phyloP scores from a whole-genome alignment of 2,329 filamentous ascomycete species.

The Exserohilum turcica region DNA sequence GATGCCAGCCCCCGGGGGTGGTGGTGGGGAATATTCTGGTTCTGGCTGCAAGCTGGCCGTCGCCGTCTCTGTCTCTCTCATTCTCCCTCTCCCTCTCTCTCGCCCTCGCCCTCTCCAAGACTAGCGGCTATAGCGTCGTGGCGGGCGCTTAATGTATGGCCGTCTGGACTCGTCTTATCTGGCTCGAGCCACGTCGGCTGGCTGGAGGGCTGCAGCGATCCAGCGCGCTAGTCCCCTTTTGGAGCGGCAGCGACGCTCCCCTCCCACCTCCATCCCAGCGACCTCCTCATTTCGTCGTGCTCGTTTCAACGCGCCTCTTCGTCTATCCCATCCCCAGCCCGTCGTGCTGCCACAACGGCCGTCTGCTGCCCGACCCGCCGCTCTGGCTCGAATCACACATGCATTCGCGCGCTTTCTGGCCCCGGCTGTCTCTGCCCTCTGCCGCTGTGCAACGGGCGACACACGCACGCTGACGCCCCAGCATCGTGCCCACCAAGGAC shows the following conservation, averaged over 20 bases:
- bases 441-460: slow-evolving; percentile 6
- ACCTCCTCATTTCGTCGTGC: slow-evolving; percentile 14
- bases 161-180: slow-evolving; percentile 22
- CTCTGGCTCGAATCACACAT: slow-evolving; percentile 12
- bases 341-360: slow-evolving; percentile 12
- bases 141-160: slow-evolving; percentile 30
- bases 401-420: slow-evolving; percentile 13
- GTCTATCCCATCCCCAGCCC: slow-evolving; percentile 4
- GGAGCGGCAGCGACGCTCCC: slow-evolving; percentile 12
- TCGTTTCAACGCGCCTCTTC: slow-evolving; percentile 19
- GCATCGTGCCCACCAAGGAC: not conserved
- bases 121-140: slow-evolving; percentile 22
- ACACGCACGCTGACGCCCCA: not conserved
- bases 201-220: slow-evolving; percentile 8
- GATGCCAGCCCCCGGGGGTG: slow-evolving; percentile 7
- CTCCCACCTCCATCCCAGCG: slow-evolving; percentile 9
- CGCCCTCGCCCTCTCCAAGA: too few species aligned
- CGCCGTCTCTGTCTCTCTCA: too few species aligned
- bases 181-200: slow-evolving; percentile 24
- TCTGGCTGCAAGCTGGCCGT: slow-evolving; percentile 12
- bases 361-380: slow-evolving; percentile 22
- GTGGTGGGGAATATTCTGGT: too few species aligned
- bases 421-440: slow-evolving; percentile 5
- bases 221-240: slow-evolving; percentile 14
- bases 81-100: too few species aligned